Evolutionary conservation across 352 stramenopile genomes (phyloP).

Genomic region (Blastocystis sp.): DNA sequence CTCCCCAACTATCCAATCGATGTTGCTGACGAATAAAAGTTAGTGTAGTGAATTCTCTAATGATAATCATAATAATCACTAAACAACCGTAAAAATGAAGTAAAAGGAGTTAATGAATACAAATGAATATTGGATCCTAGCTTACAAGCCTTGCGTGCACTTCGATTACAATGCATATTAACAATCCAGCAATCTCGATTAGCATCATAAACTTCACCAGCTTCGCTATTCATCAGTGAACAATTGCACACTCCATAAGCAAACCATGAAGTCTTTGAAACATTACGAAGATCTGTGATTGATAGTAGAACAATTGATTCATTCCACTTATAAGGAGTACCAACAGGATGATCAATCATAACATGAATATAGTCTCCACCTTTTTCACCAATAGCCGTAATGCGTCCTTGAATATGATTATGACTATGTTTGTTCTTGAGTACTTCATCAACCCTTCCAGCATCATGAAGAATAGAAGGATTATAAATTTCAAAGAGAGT

Average conservation of each 20-base stretch:
- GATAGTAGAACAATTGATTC: constrained; percentile 2
- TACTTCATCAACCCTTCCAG: background rate
- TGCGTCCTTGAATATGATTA: background rate
- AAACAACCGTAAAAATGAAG: background rate
- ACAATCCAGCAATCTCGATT: background rate
- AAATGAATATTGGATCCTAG: background rate
- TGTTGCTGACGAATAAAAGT: background rate
- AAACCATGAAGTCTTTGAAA: background rate
- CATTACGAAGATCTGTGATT: background rate
- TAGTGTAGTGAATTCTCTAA: constrained; percentile 12
- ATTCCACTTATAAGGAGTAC: constrained; percentile 27
- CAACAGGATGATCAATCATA: background rate
- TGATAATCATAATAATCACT: background rate
- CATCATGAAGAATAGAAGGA: background rate
- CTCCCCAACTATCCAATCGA: background rate
- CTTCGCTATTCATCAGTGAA: background rate
- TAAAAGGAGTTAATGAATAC: background rate
- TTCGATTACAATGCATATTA: background rate
- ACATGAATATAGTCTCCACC: constrained; percentile 6
- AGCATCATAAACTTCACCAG: background rate
- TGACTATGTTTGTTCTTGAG: background rate
- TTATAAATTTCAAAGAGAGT: background rate
- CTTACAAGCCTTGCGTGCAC: background rate
- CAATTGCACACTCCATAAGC: background rate
- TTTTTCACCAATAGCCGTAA: background rate